Evolutionary conservation across 2,329 filamentous ascomycete species (phyloP), one percentile per base, ranked within the genome.

Genomic region (Hortaea sp.): DNA sequence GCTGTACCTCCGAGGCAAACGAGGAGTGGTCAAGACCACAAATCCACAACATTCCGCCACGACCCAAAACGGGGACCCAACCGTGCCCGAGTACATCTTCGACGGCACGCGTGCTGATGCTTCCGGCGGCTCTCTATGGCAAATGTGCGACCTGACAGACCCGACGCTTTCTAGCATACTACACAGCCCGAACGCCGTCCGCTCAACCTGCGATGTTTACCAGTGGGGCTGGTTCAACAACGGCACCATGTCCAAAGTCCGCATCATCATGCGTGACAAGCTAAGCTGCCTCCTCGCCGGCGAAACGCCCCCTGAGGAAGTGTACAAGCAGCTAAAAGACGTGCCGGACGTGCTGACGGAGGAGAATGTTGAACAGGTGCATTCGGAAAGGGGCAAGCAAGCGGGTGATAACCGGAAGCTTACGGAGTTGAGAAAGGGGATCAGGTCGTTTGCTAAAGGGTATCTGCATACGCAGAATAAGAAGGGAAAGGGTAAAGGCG

Each of bases 71-170:
- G 20, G 20, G 20, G 20, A 20, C 20, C 39, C 48, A 41, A 48
- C 44, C 51, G 30, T 41, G 43, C 5, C 50, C 52, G 53, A 74
- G 44, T 89, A 97, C 64, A 71, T 90, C 1, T 97, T 95, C 65
- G 87, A 94, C 50, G 90, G 90, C 41, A 73, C 80, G 49, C 76
- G 75, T 2, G 79, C 90, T 45, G 79, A 79, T 11, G 77, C 78
- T 1, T 88, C 95, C 58, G 88, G 88, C 35, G 7, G 88, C 35
- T 92, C 92, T 58, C 82, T 92, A 42, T 98, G 88, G 84, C 92
- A 97, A 70, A 77, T 94, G 28, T 94, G 88, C 68, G 92, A 98
- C 63, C 83, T 97, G 45, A 84, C 79, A 0, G 90, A 97, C 57
- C 85, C 88, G 0, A 61, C 89, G 1, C 71, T 97, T 1, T 69